Base-by-base conservation (phyloP, 495 filamentous ascomycete species). In the Cairneyella variabilis region DNA sequence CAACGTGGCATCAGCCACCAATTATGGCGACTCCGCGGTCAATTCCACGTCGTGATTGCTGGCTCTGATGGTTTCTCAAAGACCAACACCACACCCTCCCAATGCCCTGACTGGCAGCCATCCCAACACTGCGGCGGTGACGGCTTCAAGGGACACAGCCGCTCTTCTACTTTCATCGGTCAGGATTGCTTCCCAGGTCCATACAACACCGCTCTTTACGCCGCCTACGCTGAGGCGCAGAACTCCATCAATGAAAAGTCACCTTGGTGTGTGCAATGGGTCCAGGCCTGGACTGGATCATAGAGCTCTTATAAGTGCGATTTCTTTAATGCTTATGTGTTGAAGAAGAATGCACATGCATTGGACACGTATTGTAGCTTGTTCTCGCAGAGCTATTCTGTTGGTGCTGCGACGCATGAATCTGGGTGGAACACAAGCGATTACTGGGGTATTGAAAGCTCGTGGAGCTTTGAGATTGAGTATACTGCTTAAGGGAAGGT, bases 261-360 rank as follows among this genome's bases (percentile, higher is more conserved):
- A 1, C 7, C 26, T 20, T 27, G 36, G 6, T 46, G 40, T 27
- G 8, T 11, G 9, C 3, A 34, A 16, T 30, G 5, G 23, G 17
- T 30, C 36, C 14, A 2, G 10, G 5, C 25, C 37, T 43, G 26
- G 5, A 23, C 23, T 46, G 59, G 62, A 9, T 54, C n/a, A 10
- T 71, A 75, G 47, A 64, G 67, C 36, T 50, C 60, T 14, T 43
- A 56, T 26, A 56, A 70, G 40, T 75, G 70, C 52, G 66, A 66
- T 46, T 78, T 78, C 71, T 76, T 76, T 65, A 71, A 75, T 44
- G 62, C 68, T 10, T 79, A 73, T 42, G 53, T 77, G n/a, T 47
- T 72, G 3, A 61, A 62, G 45, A 75, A 66, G 54, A 72, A 77
- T 57, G 61, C 64, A 26, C 34, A 40, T 11, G 45, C 60, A 0